Percentiles rank a stretch among this genome's conserved stretches.
Evolutionary conservation across 768 basidiomycete genomes (phyloP).

Genomic region (Serendipita sp.): DNA sequence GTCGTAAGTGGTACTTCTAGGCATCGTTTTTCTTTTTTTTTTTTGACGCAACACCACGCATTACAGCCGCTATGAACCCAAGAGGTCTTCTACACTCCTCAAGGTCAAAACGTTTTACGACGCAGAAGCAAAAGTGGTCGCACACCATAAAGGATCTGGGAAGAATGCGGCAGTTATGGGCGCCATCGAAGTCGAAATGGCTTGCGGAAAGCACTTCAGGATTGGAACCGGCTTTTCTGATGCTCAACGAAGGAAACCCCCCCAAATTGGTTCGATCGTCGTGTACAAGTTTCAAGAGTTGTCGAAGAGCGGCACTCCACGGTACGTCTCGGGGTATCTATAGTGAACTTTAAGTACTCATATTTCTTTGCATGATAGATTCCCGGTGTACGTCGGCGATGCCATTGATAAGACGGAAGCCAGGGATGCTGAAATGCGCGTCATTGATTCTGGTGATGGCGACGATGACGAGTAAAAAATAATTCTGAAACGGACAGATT

Average conservation of each 20-base stretch:
- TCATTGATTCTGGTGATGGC: not conserved
- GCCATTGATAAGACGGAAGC: slow-evolving; percentile 35
- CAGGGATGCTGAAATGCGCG: slow-evolving; percentile 36
- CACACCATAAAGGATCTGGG: slow-evolving; percentile 2
- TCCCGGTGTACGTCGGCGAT: slow-evolving; percentile 37
- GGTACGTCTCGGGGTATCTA: slow-evolving; percentile 16
- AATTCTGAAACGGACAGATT: not conserved
- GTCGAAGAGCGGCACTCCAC: slow-evolving; percentile 38
- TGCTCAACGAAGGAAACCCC: slow-evolving; percentile 36
- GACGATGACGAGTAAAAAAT: not conserved
- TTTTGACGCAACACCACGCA: not conserved
- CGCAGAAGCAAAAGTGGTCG: slow-evolving; percentile 38
- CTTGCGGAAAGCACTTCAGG: slow-evolving; percentile 42
- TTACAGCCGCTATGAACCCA: slow-evolving; percentile 32
- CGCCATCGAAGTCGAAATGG: slow-evolving; percentile 31
- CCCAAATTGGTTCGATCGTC: slow-evolving; percentile 37
- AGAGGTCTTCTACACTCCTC: slow-evolving; percentile 30
- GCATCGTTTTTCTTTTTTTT: not conserved
- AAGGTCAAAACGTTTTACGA: slow-evolving; percentile 52
- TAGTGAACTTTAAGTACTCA: not conserved
- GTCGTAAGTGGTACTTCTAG: slow-evolving; percentile 23
- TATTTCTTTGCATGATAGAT: slow-evolving; percentile 15
- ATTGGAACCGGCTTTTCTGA: slow-evolving; percentile 40
- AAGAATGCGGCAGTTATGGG: slow-evolving; percentile 6
- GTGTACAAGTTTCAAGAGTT: slow-evolving; percentile 45